These are phyloP conservation scores for Sclerotinia minor DNA, from an alignment of 2,329 filamentous ascomycete species.

Conservation along the genomic window DNA sequence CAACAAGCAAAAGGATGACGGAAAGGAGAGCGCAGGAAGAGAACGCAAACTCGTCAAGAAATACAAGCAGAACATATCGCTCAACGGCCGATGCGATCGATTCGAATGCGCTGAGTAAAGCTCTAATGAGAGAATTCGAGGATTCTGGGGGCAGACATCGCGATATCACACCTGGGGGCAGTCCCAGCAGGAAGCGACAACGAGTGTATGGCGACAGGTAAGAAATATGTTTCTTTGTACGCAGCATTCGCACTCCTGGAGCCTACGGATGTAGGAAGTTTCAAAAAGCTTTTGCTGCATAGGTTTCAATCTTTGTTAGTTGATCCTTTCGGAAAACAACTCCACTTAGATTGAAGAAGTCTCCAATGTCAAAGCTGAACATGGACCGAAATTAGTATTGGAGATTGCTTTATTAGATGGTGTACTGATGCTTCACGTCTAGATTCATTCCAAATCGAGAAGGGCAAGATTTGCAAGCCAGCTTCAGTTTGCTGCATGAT, in stretches of 20 bases:
- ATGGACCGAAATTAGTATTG: not conserved
- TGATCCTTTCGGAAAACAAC: not conserved
- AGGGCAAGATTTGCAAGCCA: constrained; percentile 89
- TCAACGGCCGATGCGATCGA: constrained; percentile 44
- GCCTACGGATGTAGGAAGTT: not conserved
- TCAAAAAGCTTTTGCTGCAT: not conserved
- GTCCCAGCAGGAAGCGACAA: constrained; percentile 68
- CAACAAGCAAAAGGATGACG: constrained; percentile 38
- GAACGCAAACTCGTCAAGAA: constrained; percentile 28
- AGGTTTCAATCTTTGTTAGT: constrained; percentile 1
- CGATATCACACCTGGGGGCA: constrained; percentile 63
- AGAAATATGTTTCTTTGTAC: constrained; percentile 29
- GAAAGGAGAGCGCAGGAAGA: constrained; percentile 37
- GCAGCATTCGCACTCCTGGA: not conserved
- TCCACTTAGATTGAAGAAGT: not conserved
- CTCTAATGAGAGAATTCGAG: constrained; percentile 59
- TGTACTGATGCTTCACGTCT: constrained; percentile 32
- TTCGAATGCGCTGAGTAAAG: constrained; percentile 58
- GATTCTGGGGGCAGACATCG: constrained; percentile 54
- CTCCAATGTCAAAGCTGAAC: not conserved
- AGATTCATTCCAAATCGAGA: constrained; percentile 95
- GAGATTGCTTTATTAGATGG: not conserved
- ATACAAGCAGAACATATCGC: constrained; percentile 29
- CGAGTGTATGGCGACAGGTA: constrained; percentile 61
- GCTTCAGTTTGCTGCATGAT: constrained; percentile 88